Conservation (phyloP, 2,329 filamentous ascomycete genomes). For the Trichoderma brevicompactum region DNA sequence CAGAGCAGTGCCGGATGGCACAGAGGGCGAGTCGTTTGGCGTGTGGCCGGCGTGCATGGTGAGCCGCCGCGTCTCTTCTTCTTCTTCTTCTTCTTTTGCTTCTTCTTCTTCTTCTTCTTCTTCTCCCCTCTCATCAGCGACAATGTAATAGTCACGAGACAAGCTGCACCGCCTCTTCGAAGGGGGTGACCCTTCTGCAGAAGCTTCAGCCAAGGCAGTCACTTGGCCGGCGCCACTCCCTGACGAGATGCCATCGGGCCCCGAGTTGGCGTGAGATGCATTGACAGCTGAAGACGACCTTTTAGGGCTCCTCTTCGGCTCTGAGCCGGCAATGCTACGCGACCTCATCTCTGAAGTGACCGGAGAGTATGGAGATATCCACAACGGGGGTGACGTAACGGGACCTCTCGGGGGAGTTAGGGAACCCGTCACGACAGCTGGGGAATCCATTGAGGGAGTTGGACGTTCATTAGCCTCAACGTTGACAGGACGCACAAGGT, state of each 20-base stretch:
- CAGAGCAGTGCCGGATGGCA: constrained; percentile 47
- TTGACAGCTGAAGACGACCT: constrained; percentile 47
- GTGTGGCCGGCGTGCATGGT: constrained; percentile 68
- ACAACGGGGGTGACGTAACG: too few relatives aligned
- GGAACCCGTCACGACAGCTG: too few relatives aligned
- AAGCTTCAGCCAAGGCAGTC: constrained; percentile 52
- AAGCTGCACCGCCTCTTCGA: constrained; percentile 5
- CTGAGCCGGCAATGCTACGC: not conserved
- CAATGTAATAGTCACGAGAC: not conserved
- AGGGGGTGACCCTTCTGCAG: constrained; percentile 36
- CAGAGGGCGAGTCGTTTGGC: constrained; percentile 62
- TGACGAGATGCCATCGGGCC: constrained; percentile 63
- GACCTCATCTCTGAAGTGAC: too few relatives aligned
- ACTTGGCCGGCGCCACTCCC: constrained; percentile 58
- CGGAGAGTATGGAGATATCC: not conserved
- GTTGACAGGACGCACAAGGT: too few relatives aligned
- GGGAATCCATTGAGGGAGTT: too few relatives aligned
- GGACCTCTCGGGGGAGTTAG: too few relatives aligned
- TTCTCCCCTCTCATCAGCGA: constrained; percentile 40
- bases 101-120: constrained; percentile 52
- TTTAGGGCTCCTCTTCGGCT: not conserved
- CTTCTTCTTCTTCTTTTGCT: constrained; percentile 47
- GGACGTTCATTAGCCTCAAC: too few relatives aligned
- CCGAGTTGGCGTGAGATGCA: constrained; percentile 60
- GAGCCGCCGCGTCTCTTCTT: constrained; percentile 55